Evolutionary conservation across 371 early-diverging fungal genomes (phyloP), one percentile per base, ranked within the genome.

Genomic region (Mortierella sp.): DNA sequence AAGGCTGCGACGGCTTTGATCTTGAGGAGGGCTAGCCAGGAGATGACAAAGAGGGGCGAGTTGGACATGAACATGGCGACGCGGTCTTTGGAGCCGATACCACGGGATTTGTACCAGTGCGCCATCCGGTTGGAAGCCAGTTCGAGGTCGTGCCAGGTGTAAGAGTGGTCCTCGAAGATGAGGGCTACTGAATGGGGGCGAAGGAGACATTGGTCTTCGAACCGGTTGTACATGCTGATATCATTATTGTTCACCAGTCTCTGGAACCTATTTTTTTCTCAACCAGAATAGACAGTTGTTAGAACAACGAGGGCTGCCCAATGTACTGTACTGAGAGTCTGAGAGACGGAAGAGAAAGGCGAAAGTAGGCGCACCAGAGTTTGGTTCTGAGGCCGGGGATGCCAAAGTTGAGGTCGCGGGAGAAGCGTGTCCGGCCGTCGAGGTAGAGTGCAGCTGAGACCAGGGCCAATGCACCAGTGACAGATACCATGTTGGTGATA

Each of bases 21-120:
- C 70, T 85, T 85, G 79, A 85, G 82, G 49, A 85, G 58, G 2
- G 85, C 81, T n/a, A 85, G 43, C 81, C 81, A 85, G 0, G 75
- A 56, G 41, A 81, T 76, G 24, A 85, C 38, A 72, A 81, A 85
- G 49, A 79, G 4, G 0, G 78, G 79, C 0, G 85, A 85, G 75
- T 85, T 85, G 77, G 65, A 32, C 82, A 85, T 81, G 75, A 79
- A 70, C 82, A 85, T 76, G 29, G 85, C 85, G 27, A 85, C 78
- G 32, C 85, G 81, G 48, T 85, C 82, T 3, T 70, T 38, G 27
- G 48, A 38, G 7, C 74, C 51, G 56, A 85, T 29, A 4, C 85
- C 85, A 21, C 79, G 75, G 32, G 85, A 68, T 14, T 75, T 55
- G 54, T 76, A 76, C 85, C 82, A 85, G 41, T 85, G 79, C 3